phyloP scores from a whole-genome alignment of 345 rosid species.

The Aquilaria malaccensis region DNA sequence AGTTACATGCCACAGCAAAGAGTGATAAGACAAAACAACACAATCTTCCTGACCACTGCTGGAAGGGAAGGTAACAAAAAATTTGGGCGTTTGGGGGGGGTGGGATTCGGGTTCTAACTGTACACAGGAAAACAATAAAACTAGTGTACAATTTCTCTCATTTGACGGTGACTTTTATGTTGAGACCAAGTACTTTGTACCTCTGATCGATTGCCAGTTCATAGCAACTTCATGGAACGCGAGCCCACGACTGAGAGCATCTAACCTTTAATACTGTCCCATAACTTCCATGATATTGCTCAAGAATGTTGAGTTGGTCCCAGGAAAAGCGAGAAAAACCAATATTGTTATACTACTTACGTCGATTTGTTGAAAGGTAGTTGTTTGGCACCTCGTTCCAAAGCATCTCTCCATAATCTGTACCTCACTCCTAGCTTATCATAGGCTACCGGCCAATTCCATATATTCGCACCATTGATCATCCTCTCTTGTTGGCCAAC shows the following conservation, averaged over 20 bases:
- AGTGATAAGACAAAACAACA: not conserved
- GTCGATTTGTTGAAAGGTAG: conserved; percentile 50
- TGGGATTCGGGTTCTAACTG: conserved; percentile 14
- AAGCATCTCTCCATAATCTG: conserved; percentile 78
- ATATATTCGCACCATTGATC: conserved; percentile 78
- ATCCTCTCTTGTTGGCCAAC: conserved; percentile 94
- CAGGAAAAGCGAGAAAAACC: conserved; percentile 6
- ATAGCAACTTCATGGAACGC: conserved; percentile 2
- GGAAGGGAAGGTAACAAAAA: not conserved
- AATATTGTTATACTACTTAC: conserved; percentile 11
- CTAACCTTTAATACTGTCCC: not conserved
- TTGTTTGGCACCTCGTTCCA: conserved; percentile 57
- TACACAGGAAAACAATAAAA: conserved; percentile 28
- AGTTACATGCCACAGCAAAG: too few relatives aligned
- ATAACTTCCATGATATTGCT: conserved; percentile 1
- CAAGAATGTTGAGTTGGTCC: not conserved
- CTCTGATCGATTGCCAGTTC: conserved; percentile 20
- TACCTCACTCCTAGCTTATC: conserved; percentile 96
- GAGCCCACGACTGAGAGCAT: conserved; percentile 2
- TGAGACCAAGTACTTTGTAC: conserved; percentile 10
- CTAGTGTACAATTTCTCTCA: conserved; percentile 21
- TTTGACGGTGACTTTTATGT: conserved; percentile 21
- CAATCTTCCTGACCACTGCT: not conserved
- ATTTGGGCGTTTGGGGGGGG: too few relatives aligned
- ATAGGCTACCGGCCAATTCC: conserved; percentile 88